Percentiles rank a stretch among this genome's conserved stretches.
Conservation (phyloP, 2,329 filamentous ascomycete species). For the Ceratocystis albifundus region DNA sequence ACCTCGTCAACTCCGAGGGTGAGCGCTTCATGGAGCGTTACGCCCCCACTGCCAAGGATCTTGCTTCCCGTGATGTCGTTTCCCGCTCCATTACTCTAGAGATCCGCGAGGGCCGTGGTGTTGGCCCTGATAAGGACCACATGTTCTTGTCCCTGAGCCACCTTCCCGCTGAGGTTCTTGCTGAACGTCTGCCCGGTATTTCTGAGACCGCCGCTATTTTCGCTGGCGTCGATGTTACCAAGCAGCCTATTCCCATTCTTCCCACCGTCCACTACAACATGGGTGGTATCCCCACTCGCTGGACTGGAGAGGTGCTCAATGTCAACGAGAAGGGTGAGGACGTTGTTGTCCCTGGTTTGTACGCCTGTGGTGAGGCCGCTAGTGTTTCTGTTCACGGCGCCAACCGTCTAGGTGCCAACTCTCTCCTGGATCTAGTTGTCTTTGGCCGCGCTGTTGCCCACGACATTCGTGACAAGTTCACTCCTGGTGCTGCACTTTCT, state of each 20-base stretch:
- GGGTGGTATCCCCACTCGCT: conserved; percentile 96
- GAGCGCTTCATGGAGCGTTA: conserved; percentile 99
- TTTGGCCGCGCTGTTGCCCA: conserved; percentile 96
- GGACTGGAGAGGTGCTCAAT: conserved; percentile 91
- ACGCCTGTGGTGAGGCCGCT: conserved; percentile 91
- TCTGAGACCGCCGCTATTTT: conserved; percentile 98
- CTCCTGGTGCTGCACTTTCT: conserved; percentile 67
- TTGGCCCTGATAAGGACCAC: conserved; percentile 94
- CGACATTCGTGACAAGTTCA: conserved; percentile 90
- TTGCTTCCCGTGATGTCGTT: conserved; percentile 90
- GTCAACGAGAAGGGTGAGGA: conserved; percentile 78
- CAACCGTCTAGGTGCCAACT: conserved; percentile 96
- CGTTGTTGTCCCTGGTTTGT: conserved; percentile 86
- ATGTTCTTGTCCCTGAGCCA: conserved; percentile 97
- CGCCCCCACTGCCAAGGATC: conserved; percentile 93
- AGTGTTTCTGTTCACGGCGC: conserved; percentile 97
- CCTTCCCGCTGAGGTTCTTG: conserved; percentile 79
- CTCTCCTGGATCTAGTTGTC: conserved; percentile 90
- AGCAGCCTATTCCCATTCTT: conserved; percentile 91
- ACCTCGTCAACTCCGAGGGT: conserved; percentile 92
- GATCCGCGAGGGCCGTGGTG: conserved; percentile 93
- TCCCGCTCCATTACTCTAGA: conserved; percentile 97
- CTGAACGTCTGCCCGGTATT: conserved; percentile 95
- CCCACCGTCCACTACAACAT: conserved; percentile 99
- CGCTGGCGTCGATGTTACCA: conserved; percentile 89